These are phyloP conservation scores for Aspergillus latus DNA, from an alignment of 2,329 filamentous ascomycete species.

Conservation along the genomic window DNA sequence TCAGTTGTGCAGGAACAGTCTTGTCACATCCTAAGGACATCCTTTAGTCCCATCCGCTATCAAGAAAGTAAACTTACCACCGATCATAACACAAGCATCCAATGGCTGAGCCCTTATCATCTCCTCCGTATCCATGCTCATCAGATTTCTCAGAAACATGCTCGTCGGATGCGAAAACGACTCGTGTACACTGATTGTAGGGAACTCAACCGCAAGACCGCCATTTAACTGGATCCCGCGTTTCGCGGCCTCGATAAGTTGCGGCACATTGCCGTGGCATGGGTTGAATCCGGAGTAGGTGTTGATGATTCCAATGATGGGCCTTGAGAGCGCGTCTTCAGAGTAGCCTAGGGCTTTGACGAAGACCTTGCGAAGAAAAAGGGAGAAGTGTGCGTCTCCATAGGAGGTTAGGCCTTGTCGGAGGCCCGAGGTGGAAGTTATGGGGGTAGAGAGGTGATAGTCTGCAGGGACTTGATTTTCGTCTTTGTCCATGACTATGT, in stretches of 20 bases:
- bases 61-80: constrained; percentile 47
- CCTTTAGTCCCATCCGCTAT: background rate
- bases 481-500: constrained; percentile 14
- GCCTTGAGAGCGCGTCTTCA: constrained; percentile 67
- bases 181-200: constrained; percentile 71
- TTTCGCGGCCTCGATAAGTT: constrained; percentile 69
- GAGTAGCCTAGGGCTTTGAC: constrained; percentile 75
- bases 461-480: background rate
- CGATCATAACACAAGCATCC: constrained; percentile 67
- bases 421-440: constrained; percentile 55
- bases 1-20: constrained; percentile 70
- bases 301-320: constrained; percentile 73
- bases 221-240: constrained; percentile 67
- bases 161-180: constrained; percentile 69
- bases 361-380: constrained; percentile 73
- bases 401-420: constrained; percentile 67
- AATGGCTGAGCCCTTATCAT: constrained; percentile 72
- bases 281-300: constrained; percentile 73
- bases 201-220: constrained; percentile 69
- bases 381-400: constrained; percentile 71
- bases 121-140: constrained; percentile 79
- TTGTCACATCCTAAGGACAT: constrained; percentile 65
- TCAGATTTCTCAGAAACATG: constrained; percentile 72
- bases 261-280: constrained; percentile 70
- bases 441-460: constrained; percentile 60